These are phyloP conservation scores for Gliomastix tumulicola DNA, from an alignment of 2,329 filamentous ascomycete genomes.

Conservation along the genomic window DNA sequence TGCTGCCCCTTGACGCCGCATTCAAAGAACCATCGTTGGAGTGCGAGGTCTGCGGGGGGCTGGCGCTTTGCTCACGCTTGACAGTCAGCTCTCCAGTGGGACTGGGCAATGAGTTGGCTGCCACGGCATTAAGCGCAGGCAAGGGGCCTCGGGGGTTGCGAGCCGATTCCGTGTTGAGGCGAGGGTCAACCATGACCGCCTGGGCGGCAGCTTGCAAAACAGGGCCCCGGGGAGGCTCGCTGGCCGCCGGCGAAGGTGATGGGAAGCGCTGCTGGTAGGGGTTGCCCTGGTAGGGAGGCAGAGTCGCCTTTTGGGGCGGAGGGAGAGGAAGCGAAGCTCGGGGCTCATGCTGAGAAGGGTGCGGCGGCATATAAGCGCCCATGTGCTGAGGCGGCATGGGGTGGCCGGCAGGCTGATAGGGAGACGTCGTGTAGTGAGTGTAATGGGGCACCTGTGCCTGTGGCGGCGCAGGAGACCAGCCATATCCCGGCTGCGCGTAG, in stretches of 20 bases:
- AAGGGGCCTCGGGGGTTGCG: constrained; percentile 35
- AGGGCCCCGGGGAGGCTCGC: constrained; percentile 35
- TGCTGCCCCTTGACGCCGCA: constrained; percentile 30
- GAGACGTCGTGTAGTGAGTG: constrained; percentile 32
- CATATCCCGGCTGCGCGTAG: constrained; percentile 36
- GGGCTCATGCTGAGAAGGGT: constrained; percentile 17
- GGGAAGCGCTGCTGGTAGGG: constrained; percentile 20
- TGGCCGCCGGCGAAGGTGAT: constrained; percentile 23
- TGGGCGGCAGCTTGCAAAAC: constrained; percentile 36
- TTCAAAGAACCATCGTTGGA: constrained; percentile 18
- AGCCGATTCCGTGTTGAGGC: constrained; percentile 20
- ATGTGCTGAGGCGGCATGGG: constrained; percentile 13
- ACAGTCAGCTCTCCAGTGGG: constrained; percentile 31
- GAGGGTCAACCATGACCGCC: constrained; percentile 30
- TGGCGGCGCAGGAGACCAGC: constrained; percentile 49
- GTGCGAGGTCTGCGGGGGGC: constrained; percentile 36
- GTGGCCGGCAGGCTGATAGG: constrained; percentile 17
- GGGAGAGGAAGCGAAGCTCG: constrained; percentile 22
- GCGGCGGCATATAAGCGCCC: constrained; percentile 15
- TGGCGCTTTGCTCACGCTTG: constrained; percentile 37
- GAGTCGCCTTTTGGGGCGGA: constrained; percentile 22
- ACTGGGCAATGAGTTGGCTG: too few relatives aligned
- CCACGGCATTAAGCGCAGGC: constrained; percentile 29
- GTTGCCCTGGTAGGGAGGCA: constrained; percentile 21
- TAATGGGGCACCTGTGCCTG: constrained; percentile 47